Evolutionary conservation across 495 filamentous ascomycete genomes (phyloP).

Genomic region (Poronia punctata): DNA sequence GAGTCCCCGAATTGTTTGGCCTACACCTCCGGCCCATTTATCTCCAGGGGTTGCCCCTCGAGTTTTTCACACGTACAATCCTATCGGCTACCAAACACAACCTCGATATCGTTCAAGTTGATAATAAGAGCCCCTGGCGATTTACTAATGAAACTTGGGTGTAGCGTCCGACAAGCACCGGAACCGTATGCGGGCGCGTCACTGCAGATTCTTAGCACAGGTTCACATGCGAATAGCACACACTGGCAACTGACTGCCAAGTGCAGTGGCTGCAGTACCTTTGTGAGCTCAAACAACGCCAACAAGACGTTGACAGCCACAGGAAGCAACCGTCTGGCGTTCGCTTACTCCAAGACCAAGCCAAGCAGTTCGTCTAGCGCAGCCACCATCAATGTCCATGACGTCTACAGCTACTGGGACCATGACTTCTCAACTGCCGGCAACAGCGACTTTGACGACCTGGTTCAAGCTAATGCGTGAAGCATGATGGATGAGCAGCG

Average conservation of each 20-base stretch:
- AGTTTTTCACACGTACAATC: too few relatives aligned
- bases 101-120: too few relatives aligned
- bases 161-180: conserved; percentile 28
- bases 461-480: conserved; percentile 29
- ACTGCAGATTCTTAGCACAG: conserved; percentile 27
- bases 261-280: conserved; percentile 37
- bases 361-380: conserved; percentile 26
- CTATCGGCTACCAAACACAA: too few relatives aligned
- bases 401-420: conserved; percentile 36
- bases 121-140: background rate
- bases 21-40: too few relatives aligned
- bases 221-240: conserved; percentile 33
- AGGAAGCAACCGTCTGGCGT: conserved; percentile 36
- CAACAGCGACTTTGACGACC: conserved; percentile 30
- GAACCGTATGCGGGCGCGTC: conserved; percentile 22
- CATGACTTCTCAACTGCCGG: conserved; percentile 32
- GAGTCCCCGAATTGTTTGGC: conserved; percentile 10
- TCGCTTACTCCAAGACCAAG: conserved; percentile 31
- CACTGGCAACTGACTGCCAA: conserved; percentile 40
- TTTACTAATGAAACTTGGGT: background rate
- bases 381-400: conserved; percentile 30
- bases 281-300: conserved; percentile 16
- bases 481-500: conserved; percentile 3
- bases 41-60: too few relatives aligned
- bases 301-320: conserved; percentile 26